Base-by-base conservation (phyloP, 495 filamentous ascomycete species). In the Podospora australis region DNA sequence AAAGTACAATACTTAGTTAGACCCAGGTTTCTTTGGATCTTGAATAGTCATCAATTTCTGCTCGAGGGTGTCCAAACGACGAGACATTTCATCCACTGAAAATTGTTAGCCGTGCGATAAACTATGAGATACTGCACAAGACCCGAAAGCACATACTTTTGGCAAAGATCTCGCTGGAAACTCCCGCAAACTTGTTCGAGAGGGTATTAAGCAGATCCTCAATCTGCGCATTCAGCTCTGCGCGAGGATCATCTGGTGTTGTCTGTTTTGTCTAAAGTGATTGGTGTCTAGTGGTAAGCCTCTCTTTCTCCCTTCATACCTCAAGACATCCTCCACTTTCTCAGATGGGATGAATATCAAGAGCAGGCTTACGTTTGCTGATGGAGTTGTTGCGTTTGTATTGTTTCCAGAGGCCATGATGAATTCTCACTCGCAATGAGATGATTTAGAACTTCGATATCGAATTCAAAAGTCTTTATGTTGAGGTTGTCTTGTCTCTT, bases 71-170 rank as follows among this genome's bases (percentile, higher is more conserved):
- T 97, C 91, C 4, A 97, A 68, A 14, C 91, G 84, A 50, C 83
- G 75, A 10, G 88, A 83, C 91, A 97, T 96, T 46, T 96, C 92
- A 57, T 97, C 91, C 82, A 97, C 90, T 96, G 53, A 24, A 29
- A 2, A n/a, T 17, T 3, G 26, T 21, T 20, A 5, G 25, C n/a
- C n/a, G n/a, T n/a, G n/a, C n/a, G n/a, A n/a, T n/a, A 19, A 13
- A 28, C 7, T 24, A 34, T 50, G 21, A 56, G 36, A 28, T 30
- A n/a, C 7, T 30, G 28, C 28, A n/a, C 13, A 30, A 7, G 28
- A 30, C 7, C 7, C 28, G 28, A 25, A 2, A 39, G 41, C 14
- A 72, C 82, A 39, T 69, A 95, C 90, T 85, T 65, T 96, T 96
- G 29, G 83, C 77, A 57, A 95, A 88, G 39, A 98, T 82, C 60